Percentiles rank a stretch among this genome's conserved stretches.
These are phyloP conservation scores for Claviceps capensis DNA, from an alignment of 2,329 filamentous ascomycete species.

Conservation along the genomic window DNA sequence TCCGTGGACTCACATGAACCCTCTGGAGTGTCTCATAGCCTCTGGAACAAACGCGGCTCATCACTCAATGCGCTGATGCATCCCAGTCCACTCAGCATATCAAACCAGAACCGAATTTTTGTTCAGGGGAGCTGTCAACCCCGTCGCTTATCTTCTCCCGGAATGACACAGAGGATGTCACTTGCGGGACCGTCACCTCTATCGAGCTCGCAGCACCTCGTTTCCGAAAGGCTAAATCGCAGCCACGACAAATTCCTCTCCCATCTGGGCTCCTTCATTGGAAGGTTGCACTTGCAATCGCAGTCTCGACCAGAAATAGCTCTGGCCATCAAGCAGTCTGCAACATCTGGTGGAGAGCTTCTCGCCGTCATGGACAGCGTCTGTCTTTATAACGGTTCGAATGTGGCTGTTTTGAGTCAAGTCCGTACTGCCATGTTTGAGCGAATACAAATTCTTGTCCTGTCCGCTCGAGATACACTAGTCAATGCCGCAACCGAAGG, in stretches of 20 bases:
- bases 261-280: constrained; percentile 85
- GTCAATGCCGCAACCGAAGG: constrained; percentile 52
- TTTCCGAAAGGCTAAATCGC: constrained; percentile 66
- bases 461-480: constrained; percentile 69
- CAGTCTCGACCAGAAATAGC: constrained; percentile 76
- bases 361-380: constrained; percentile 71
- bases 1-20: constrained; percentile 23
- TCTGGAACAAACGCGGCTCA: constrained; percentile 33
- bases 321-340: constrained; percentile 69
- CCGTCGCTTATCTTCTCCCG: constrained; percentile 38
- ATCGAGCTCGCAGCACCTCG: constrained; percentile 55
- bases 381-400: constrained; percentile 60
- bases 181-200: constrained; percentile 53
- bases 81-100: constrained; percentile 13
- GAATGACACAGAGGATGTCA: constrained; percentile 61
- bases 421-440: constrained; percentile 67
- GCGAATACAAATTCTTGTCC: constrained; percentile 66
- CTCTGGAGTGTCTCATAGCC: constrained; percentile 19
- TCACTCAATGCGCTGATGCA: constrained; percentile 24
- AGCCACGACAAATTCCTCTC: constrained; percentile 84
- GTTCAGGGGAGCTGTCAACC: constrained; percentile 21
- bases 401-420: constrained; percentile 50
- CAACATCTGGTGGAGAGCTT: constrained; percentile 66
- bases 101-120: constrained; percentile 21
- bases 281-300: constrained; percentile 78